A percentile compares a stretch with the other conserved stretches of the same genome.
phyloP scores from a whole-genome alignment of 768 basidiomycete genomes.

The Lanmaoa pseudosensibilis region DNA sequence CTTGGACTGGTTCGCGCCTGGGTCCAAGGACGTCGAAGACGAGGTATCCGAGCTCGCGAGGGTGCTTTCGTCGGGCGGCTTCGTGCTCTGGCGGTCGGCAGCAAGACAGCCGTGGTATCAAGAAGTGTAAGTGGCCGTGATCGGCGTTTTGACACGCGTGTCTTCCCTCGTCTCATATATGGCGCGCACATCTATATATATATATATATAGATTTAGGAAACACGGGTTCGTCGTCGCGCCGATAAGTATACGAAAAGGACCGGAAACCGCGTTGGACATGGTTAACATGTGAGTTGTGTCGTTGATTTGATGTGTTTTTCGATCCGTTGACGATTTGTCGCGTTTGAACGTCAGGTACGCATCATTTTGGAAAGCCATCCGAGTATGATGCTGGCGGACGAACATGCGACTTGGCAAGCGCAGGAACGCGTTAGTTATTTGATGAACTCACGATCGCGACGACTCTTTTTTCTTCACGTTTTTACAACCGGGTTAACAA shows the following conservation, averaged over 20 bases:
- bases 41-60: constrained; percentile 56
- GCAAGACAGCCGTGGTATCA: constrained; percentile 67
- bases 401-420: background rate
- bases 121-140: constrained; percentile 37
- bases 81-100: constrained; percentile 67
- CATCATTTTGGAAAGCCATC: constrained; percentile 33
- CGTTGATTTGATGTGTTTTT: background rate
- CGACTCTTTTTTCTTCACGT: background rate
- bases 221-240: constrained; percentile 52
- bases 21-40: constrained; percentile 46
- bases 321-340: background rate
- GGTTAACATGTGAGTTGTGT: constrained; percentile 63
- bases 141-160: background rate
- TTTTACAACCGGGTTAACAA: background rate
- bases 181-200: constrained; percentile 21
- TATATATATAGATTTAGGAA: constrained; percentile 46
- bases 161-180: background rate
- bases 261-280: constrained; percentile 53
- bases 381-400: constrained; percentile 17
- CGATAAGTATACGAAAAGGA: constrained; percentile 54
- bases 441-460: background rate
- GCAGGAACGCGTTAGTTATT: background rate
- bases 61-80: constrained; percentile 57
- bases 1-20: constrained; percentile 58
- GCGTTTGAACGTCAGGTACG: constrained; percentile 23